Base-by-base conservation (phyloP, 208 protist genomes). In the Leishmania gerbilli region DNA sequence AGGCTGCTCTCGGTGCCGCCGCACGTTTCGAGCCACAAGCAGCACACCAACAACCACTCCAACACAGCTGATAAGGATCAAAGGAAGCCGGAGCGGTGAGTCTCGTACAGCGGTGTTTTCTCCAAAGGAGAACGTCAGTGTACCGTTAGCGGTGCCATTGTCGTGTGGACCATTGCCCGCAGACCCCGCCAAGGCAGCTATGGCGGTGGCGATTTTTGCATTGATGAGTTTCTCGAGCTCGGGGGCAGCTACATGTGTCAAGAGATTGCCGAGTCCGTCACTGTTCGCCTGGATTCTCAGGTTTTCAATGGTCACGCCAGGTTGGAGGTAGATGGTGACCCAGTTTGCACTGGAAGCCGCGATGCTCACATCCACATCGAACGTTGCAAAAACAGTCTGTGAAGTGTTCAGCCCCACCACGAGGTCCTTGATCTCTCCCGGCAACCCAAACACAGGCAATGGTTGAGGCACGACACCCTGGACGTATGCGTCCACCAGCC, bases 21-120 rank as follows among this genome's bases (percentile, higher is more conserved):
- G 76, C 19, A 87, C 27, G 53, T 80, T 83, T 56, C 79, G 84
- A 3, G 11, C 19, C 31, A 85, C 76, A 37, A 85, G 76, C 47
- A 68, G 34, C 47, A 15, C 71, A 27, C 80, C 77, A 67, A 31
- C 31, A 24, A 34, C 17, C 31, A 47, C 21, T 37, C 74, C 76
- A 15, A 74, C 45, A 13, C 79, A 7, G 3, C 53, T 40, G 49
- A 86, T 68, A 24, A 11, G 3, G 31, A 76, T 34, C 9, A 83
- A 55, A 19, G 64, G 64, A 56, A 68, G 49, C 71, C 65, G 27
- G 13, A 78, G 67, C 34, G 82, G 82, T 3, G 31, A 5, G 21
- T 79, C n/a, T 5, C 55, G 72, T 56, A 79, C 53, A 11, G 51
- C 56, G 0, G 82, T 79, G 24, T 31, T 68, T 24, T 82, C 56